Evolutionary conservation across 2,329 filamentous ascomycete species (phyloP), one percentile per base, ranked within the genome.

Genomic region (Claviceps humidiphila): DNA sequence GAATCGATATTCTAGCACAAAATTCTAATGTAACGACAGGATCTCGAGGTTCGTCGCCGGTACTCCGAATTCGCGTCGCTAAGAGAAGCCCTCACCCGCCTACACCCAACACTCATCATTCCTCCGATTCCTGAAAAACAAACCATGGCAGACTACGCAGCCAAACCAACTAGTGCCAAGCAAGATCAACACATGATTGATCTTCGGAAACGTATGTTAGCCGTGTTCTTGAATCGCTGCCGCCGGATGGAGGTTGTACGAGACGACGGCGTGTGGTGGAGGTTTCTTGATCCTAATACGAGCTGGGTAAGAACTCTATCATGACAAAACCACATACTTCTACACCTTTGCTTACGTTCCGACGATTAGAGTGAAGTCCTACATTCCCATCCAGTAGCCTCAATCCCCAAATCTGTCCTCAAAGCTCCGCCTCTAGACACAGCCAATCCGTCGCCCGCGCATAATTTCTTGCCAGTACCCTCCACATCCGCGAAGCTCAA

Each of bases 81-180:
- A 53, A 81, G 93, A 62, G 84, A 89, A 61, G 91, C 91, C 2
- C 78, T 98, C 30, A 89, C 90, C 47, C 86, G 87, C 60, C 78
- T 98, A 56, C 94, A 98, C 65, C 93, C 94, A 7, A 98, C 93
- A 0, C 77, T 98, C 43, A 87, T 98, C 61, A 87, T 98, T 50
- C 94, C 93, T 7, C 93, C 93, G 3, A 98, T 98, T 62, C 93
- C 93, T 22, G 94, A 98, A 71, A 98, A 98, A 69, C 93, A 98
- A 68, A 93, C 89, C 46, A 95, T 98, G 85, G 91, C 91, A 55
- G 93, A 98, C 67, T 98, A 98, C 65, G 93, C 93, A 16, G 90
- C 94, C 30, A 97, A 95, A 61, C 93, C 94, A 1, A 98, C 93
- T 40, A 96, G 91, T 62, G 94, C 94, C 17, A 98, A 96, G 67